phyloP scores from a whole-genome alignment of 257 asterid species.

The Nicotiana benthamiana region DNA sequence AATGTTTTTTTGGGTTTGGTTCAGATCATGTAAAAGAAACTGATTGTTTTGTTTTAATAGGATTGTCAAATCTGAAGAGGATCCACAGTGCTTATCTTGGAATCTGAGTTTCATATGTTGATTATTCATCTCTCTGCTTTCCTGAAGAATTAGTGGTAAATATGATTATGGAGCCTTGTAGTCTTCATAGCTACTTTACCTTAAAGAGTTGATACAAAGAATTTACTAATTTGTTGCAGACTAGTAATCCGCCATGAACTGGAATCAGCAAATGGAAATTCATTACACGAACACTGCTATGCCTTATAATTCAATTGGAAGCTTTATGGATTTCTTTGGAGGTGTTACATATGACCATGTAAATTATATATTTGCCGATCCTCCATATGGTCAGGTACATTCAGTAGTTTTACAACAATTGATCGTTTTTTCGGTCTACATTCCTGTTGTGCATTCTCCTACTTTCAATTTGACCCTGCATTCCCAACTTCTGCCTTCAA shows the following conservation, averaged over 20 bases:
- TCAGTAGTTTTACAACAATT: background rate
- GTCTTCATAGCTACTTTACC: background rate
- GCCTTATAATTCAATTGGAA: conserved; percentile 83
- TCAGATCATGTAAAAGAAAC: background rate
- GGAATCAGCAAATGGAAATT: conserved; percentile 65
- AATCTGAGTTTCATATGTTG: background rate
- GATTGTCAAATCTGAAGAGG: conserved; percentile 6
- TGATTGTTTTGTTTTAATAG: background rate
- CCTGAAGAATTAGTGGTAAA: background rate
- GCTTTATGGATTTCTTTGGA: conserved; percentile 89
- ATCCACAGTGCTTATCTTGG: background rate
- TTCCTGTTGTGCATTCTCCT: background rate
- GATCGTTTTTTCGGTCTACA: background rate
- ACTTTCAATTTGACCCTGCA: background rate
- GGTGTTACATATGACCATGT: conserved; percentile 83
- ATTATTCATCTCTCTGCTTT: background rate
- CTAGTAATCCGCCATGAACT: conserved; percentile 31
- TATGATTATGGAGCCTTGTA: background rate
- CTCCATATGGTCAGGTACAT: conserved; percentile 61
- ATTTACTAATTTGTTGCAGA: conserved; percentile 10
- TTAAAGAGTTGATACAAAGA: background rate
- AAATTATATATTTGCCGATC: conserved; percentile 67
- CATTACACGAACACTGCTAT: conserved; percentile 47
- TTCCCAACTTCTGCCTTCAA: background rate
- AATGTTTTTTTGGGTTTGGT: background rate